Base-by-base conservation (phyloP, 75 land plant genomes). In the Pinus albicaulis region DNA sequence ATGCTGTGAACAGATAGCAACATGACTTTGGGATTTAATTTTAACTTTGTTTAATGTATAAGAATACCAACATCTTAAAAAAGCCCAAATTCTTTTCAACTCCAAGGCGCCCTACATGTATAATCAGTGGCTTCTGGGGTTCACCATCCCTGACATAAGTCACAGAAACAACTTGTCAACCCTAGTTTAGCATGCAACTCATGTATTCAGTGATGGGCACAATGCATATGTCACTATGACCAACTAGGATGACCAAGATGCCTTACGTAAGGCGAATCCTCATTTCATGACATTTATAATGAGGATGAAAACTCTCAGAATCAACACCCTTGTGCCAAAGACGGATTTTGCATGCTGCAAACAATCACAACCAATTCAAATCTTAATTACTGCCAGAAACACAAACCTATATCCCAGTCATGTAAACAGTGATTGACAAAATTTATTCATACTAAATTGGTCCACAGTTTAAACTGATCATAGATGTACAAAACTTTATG, bases 281-380 rank as follows among this genome's bases (percentile, higher is more conserved):
- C 99, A 98, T 98, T 62, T 92, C 87, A 63, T 83, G 77, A 72
- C 85, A 82, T 61, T 85, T 79, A 59, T 66, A 98, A 23, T 90
- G 89, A 24, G 99, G 99, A 65, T 98, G 89, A 75, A 98, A 98
- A 78, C 96, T 95, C 70, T 91, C 98, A 65, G 95, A 92, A 77
- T 98, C 99, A 53, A 98, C 99, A 73, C 99, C 99, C 77, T 95
- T 98, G 34, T 92, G 90, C 99, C 99, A 98, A 53, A 98, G 81
- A n/a, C 98, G 89, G 77, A 98, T 98, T 76, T 85, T 91, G 73
- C 92, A 87, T 64, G 96, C 99, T 98, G 92, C 36, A 74, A 79
- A 23, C 36, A 56, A 76, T 22, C 3, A 81, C 14, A 68, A 26
- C 2, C 31, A 55, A 57, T 53, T 57, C 55, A 66, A 61, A 0